Evolutionary conservation across 1,284 basidiomycete species (phyloP).

Genomic region (Ganoderma sinense): DNA sequence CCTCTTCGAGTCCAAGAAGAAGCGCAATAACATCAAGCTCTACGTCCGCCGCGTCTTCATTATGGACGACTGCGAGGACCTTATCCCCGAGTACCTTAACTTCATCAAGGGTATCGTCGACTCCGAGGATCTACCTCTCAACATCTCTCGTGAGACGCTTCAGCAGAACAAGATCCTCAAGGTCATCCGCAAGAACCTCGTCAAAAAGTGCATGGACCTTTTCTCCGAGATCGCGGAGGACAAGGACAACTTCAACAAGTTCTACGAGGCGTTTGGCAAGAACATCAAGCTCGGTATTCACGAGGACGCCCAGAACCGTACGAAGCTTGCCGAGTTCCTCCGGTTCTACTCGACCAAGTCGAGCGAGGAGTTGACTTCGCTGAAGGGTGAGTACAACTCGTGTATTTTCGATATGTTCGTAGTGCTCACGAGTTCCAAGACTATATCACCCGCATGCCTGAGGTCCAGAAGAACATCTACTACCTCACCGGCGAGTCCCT

Average conservation of each 20-base stretch:
- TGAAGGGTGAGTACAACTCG: slow-evolving; percentile 76
- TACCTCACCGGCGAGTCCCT: slow-evolving; percentile 99
- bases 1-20: slow-evolving; percentile 99
- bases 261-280: slow-evolving; percentile 97
- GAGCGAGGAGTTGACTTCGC: slow-evolving; percentile 89
- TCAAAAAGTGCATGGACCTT: slow-evolving; percentile 98
- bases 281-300: slow-evolving; percentile 99
- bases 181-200: slow-evolving; percentile 98
- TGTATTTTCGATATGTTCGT: not conserved
- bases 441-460: slow-evolving; percentile 99
- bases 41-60: slow-evolving; percentile 99
- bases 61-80: slow-evolving; percentile 99
- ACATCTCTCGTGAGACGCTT: slow-evolving; percentile 99
- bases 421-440: slow-evolving; percentile 56
- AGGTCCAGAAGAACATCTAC: slow-evolving; percentile 99
- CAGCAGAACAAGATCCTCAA: slow-evolving; percentile 99
- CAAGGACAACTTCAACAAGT: slow-evolving; percentile 99
- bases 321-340: slow-evolving; percentile 99
- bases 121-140: slow-evolving; percentile 99
- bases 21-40: slow-evolving; percentile 99
- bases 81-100: slow-evolving; percentile 99
- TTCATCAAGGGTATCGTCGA: slow-evolving; percentile 99
- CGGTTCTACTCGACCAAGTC: slow-evolving; percentile 99
- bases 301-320: slow-evolving; percentile 98
- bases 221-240: slow-evolving; percentile 98